Conservation (phyloP, 805 yeast species). For the Saccharomyces mikatae region DNA sequence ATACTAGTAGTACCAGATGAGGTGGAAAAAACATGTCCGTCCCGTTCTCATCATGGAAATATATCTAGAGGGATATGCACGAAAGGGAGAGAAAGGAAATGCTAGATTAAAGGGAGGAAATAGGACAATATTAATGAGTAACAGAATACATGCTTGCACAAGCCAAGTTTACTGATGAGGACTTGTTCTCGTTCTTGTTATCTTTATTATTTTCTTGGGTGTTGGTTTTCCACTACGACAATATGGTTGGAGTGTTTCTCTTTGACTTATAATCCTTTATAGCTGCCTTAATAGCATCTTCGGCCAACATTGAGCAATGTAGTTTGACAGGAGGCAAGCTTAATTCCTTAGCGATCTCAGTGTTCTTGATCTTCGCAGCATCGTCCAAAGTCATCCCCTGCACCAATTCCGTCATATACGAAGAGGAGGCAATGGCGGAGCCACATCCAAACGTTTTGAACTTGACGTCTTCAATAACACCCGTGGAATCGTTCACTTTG, state of each 20-base stretch:
- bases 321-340: slow-evolving; percentile 93
- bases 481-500: slow-evolving; percentile 81
- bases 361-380: slow-evolving; percentile 84
- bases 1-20: neutral
- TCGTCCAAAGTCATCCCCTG: slow-evolving; percentile 91
- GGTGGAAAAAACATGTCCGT: neutral
- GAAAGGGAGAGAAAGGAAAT: neutral
- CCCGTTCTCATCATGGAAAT: neutral
- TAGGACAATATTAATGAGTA: neutral
- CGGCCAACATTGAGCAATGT: slow-evolving; percentile 98
- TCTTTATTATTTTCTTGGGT: neutral
- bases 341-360: slow-evolving; percentile 88
- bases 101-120: neutral
- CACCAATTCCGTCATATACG: slow-evolving; percentile 88
- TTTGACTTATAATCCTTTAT: slow-evolving; percentile 87
- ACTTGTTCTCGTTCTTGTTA: neutral
- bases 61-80: neutral
- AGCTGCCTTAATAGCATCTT: slow-evolving; percentile 95
- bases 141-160: neutral
- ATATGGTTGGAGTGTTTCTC: slow-evolving; percentile 35
- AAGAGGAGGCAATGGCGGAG: slow-evolving; percentile 90
- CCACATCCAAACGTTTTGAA: slow-evolving; percentile 99
- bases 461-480: slow-evolving; percentile 86
- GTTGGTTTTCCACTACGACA: neutral
- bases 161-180: neutral